A percentile compares a stretch with the other conserved stretches of the same genome.
These are phyloP conservation scores for Plicaturopsis crispa DNA, from an alignment of 768 basidiomycete species.

Conservation along the genomic window DNA sequence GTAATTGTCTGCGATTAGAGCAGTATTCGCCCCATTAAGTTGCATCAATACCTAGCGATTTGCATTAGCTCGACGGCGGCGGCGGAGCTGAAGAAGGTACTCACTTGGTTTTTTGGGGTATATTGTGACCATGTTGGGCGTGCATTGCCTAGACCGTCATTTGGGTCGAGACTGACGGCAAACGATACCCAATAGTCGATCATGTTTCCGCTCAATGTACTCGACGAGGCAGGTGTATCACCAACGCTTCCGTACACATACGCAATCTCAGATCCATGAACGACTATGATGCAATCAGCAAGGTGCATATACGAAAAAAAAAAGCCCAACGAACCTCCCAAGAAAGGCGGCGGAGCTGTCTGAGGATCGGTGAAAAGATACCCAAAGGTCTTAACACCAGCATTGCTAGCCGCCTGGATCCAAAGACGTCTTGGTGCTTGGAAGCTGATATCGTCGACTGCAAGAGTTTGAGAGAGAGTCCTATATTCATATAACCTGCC, in stretches of 20 bases:
- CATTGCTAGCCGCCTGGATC: slow-evolving; percentile 29
- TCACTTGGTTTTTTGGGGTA: no score
- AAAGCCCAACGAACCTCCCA: no score
- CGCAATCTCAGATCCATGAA: slow-evolving; percentile 24
- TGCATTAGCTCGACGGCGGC: no score
- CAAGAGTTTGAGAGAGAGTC: no score
- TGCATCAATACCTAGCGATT: slow-evolving; percentile 28
- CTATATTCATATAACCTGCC: slow-evolving; percentile 4
- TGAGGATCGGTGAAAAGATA: slow-evolving; percentile 36
- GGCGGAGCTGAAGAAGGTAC: no score
- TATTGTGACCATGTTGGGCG: no score
- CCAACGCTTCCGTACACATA: slow-evolving; percentile 26
- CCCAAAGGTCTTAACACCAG: slow-evolving; percentile 29
- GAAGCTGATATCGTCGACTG: slow-evolving; percentile 33
- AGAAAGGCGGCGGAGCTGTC: slow-evolving; percentile 11
- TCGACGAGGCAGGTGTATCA: slow-evolving; percentile 11
- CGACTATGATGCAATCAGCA: no score
- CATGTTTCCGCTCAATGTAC: slow-evolving; percentile 23
- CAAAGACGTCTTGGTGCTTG: slow-evolving; percentile 29
- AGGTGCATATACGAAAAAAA: no score
- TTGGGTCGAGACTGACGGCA: slow-evolving; percentile 28
- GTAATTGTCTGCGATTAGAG: slow-evolving; percentile 28
- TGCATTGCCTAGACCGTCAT: slow-evolving; percentile 29
- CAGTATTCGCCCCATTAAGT: slow-evolving; percentile 26
- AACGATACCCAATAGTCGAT: slow-evolving; percentile 38